Base-by-base conservation (phyloP, 345 rosid genomes). In the Conringia planisiliqua region DNA sequence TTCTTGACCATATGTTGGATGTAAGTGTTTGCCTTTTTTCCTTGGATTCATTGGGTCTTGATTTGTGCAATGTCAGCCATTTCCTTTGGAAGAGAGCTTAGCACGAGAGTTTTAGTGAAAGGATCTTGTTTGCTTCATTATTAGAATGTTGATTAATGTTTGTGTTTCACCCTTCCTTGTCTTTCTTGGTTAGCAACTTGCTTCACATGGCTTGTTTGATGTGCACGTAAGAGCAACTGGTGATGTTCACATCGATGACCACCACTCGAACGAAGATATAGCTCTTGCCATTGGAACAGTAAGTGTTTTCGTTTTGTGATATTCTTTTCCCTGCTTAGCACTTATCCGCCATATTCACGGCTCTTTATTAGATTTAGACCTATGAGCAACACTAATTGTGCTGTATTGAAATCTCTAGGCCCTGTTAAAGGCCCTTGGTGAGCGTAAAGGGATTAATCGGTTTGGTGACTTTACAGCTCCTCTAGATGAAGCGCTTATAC, bases 211-310 rank as follows among this genome's bases (percentile, higher is more conserved):
- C 20, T 80, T 95, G 72, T 86, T 95, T 6, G 96, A 95, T 72
- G 90, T 95, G 30, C 92, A 89, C 46, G 96, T 90, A 44, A 86
- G 83, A 88, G 98, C 92, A 24, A 88, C 90, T 7, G 98, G 99
- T 22, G 98, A 95, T 48, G 71, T 81, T 84, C 98, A 90, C 80
- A 95, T 95, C 7, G 98, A 95, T 24, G 96, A 95, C 81, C 98
- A 92, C 77, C 99, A 95, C 70, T 88, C 91, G 0, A 95, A 90
- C 66, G 97, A 95, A 83, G 99, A 92, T 75, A 88, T 89, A 79
- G 91, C 94, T 7, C 98, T 92, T 73, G 96, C 98, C 76, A 82
- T 92, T 75, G 98, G 99, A 83, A 86, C 98, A 6, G 98, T 92
- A 26, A 44, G 71, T 39, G 1, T 16, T 12, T 26, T 26, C 16